phyloP scores from a whole-genome alignment of 2,329 filamentous ascomycete species.

The Tolypocladium paradoxum region DNA sequence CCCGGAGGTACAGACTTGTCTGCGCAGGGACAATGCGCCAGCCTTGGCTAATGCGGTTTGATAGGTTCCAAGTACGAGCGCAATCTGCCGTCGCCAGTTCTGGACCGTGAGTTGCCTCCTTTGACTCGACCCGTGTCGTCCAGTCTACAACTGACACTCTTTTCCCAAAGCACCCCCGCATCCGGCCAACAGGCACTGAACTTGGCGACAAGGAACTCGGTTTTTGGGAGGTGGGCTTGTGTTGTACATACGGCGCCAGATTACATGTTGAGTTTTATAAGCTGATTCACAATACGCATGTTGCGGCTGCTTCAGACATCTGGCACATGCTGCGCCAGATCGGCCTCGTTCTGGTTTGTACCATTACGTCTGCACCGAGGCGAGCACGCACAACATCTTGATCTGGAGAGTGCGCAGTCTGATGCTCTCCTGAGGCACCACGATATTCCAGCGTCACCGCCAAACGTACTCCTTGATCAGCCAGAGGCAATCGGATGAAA shows the following conservation, averaged over 20 bases:
- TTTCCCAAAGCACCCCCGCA: slow-evolving; percentile 14
- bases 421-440: too few species aligned
- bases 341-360: neutral
- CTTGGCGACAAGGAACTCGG: neutral
- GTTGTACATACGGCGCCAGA: neutral
- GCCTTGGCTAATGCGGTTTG: slow-evolving; percentile 6
- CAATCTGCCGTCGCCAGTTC: slow-evolving; percentile 70
- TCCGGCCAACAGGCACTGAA: slow-evolving; percentile 2
- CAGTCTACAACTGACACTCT: neutral
- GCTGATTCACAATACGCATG: neutral
- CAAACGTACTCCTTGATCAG: neutral
- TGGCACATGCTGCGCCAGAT: too few species aligned
- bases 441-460: neutral
- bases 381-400: neutral
- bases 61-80: slow-evolving; percentile 91
- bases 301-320: neutral
- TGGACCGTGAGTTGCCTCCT: slow-evolving; percentile 58
- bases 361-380: neutral
- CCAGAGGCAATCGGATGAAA: neutral
- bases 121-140: neutral
- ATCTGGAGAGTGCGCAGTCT: neutral
- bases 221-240: neutral
- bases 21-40: neutral
- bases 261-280: neutral
- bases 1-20: slow-evolving; percentile 62